These are phyloP conservation scores for Pisolithus marmoratus DNA, from an alignment of 768 basidiomycete genomes.

Conservation along the genomic window DNA sequence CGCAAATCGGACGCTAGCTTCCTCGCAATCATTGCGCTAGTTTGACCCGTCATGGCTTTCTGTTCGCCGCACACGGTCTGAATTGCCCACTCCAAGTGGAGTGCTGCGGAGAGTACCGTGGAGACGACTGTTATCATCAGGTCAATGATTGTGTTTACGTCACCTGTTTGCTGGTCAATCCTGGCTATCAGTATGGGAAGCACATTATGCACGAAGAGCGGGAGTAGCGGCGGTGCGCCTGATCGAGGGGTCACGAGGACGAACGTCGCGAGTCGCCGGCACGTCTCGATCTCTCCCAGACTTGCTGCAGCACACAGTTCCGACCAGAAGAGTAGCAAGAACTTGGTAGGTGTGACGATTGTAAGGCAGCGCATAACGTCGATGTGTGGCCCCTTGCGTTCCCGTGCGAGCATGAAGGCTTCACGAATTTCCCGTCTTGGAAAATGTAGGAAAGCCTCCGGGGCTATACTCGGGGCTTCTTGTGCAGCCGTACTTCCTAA, in stretches of 20 bases:
- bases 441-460: slow-evolving; percentile 44
- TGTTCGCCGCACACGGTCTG: slow-evolving; percentile 48
- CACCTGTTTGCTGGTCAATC: slow-evolving; percentile 49
- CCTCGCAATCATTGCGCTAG: slow-evolving; percentile 59
- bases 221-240: slow-evolving; percentile 57
- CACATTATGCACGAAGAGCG: slow-evolving; percentile 66
- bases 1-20: slow-evolving; percentile 61
- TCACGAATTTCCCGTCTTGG: slow-evolving; percentile 52
- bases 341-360: slow-evolving; percentile 49
- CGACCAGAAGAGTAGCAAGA: slow-evolving; percentile 64
- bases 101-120: slow-evolving; percentile 57
- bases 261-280: slow-evolving; percentile 62
- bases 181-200: slow-evolving; percentile 50
- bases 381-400: slow-evolving; percentile 58
- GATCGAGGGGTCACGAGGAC: slow-evolving; percentile 59
- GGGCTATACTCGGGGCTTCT: slow-evolving; percentile 16
- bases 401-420: slow-evolving; percentile 51
- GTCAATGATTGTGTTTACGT: slow-evolving; percentile 54
- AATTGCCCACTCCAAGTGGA: slow-evolving; percentile 69
- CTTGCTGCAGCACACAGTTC: slow-evolving; percentile 51
- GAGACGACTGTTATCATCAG: slow-evolving; percentile 60
- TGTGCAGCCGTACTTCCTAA: slow-evolving; percentile 14
- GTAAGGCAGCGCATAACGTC: slow-evolving; percentile 66
- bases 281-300: slow-evolving; percentile 55
- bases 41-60: slow-evolving; percentile 50